phyloP scores from a whole-genome alignment of 2,329 filamentous ascomycete species.

The Graphiopsis chlorocephala region DNA sequence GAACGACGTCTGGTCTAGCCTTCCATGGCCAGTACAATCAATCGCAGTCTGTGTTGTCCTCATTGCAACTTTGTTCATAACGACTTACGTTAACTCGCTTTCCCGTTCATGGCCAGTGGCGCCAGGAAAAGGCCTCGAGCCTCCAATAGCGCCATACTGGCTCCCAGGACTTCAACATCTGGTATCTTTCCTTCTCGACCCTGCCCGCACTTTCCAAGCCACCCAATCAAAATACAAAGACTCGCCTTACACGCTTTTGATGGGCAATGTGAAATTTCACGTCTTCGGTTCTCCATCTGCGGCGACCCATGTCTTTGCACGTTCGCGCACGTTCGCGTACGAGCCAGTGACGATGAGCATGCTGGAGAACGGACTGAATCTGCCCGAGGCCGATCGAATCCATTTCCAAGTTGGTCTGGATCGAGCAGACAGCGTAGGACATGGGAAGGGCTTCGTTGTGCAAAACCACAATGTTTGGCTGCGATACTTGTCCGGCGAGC shows the following conservation, averaged over 20 bases:
- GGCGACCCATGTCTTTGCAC: slow-evolving; percentile 16
- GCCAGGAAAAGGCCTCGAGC: slow-evolving; percentile 5
- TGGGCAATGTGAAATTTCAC: slow-evolving; percentile 19
- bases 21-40: background rate
- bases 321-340: slow-evolving; percentile 17
- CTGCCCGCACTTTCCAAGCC: slow-evolving; percentile 4
- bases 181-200: slow-evolving; percentile 14
- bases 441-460: slow-evolving; percentile 11
- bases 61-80: background rate
- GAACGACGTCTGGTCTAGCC: background rate
- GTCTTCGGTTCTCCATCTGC: slow-evolving; percentile 16
- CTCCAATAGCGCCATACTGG: slow-evolving; percentile 18
- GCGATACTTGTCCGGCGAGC: slow-evolving; percentile 16
- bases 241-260: slow-evolving; percentile 17
- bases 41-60: background rate
- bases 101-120: background rate
- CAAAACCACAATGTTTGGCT: slow-evolving; percentile 19
- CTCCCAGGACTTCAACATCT: slow-evolving; percentile 18
- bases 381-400: slow-evolving; percentile 10
- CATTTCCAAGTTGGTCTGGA: slow-evolving; percentile 13
- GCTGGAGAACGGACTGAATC: slow-evolving; percentile 18
- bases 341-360: slow-evolving; percentile 18
- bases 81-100: background rate
- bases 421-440: background rate
- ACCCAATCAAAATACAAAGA: slow-evolving; percentile 1